A percentile compares a stretch with the other conserved stretches of the same genome.
These are phyloP conservation scores for Arthrobotrys pseudoclavata DNA, from an alignment of 2,329 filamentous ascomycete genomes.

Conservation along the genomic window DNA sequence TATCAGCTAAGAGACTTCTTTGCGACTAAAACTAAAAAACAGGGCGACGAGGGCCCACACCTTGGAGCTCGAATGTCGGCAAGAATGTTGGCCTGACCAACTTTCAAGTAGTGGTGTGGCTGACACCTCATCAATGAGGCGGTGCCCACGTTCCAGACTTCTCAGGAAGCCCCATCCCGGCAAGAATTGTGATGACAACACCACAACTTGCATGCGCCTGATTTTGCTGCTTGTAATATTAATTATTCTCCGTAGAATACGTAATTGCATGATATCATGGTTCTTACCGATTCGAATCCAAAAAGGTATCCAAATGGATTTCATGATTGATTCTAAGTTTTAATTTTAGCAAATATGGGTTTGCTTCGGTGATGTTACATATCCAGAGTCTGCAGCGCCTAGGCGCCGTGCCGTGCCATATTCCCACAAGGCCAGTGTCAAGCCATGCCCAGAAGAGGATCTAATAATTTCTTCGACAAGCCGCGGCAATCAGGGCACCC, in stretches of 20 bases:
- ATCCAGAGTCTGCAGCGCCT: neutral
- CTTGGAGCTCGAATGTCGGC: neutral
- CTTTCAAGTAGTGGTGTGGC: constrained; percentile 33
- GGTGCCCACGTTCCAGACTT: constrained; percentile 53
- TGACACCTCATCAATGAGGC: constrained; percentile 50
- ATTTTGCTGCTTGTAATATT: neutral
- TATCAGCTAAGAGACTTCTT: neutral
- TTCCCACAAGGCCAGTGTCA: constrained; percentile 13
- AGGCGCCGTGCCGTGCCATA: constrained; percentile 10
- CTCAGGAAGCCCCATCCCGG: constrained; percentile 43
- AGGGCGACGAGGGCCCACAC: constrained; percentile 17
- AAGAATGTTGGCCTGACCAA: constrained; percentile 20
- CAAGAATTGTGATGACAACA: constrained; percentile 37
- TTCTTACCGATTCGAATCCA: neutral
- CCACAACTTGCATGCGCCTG: constrained; percentile 27
- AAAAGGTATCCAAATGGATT: neutral
- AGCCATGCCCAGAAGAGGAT: constrained; percentile 36
- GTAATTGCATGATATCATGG: constrained; percentile 28
- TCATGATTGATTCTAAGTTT: constrained; percentile 4
- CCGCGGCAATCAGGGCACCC: constrained; percentile 46
- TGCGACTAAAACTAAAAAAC: constrained; percentile 1
- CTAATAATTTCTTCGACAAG: constrained; percentile 25
- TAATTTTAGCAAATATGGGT: constrained; percentile 29
- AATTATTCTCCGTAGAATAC: constrained; percentile 14
- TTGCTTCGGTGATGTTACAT: constrained; percentile 22